Percentiles rank a stretch among this genome's conserved stretches.
Conservation (phyloP, 257 asterid species). For the Solanum habrochaites region DNA sequence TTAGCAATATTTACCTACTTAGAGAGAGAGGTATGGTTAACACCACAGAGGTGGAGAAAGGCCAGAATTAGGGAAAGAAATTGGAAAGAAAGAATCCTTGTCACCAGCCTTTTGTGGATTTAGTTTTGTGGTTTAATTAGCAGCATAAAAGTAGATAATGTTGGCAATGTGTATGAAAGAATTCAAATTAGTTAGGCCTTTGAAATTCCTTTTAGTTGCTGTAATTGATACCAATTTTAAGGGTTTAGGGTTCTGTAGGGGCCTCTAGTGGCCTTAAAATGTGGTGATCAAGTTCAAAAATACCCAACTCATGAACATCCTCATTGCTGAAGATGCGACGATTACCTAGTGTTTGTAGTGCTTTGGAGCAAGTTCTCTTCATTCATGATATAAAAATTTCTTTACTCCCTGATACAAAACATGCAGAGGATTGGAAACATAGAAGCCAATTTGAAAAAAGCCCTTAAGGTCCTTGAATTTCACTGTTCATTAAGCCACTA, state of each 20-base stretch:
- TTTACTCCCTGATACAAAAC: background rate
- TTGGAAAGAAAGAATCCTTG: background rate
- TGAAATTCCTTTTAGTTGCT: background rate
- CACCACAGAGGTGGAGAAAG: background rate
- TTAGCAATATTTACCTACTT: background rate
- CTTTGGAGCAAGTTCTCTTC: background rate
- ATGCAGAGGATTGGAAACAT: background rate
- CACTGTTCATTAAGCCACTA: background rate
- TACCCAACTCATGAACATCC: background rate
- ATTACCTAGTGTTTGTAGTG: background rate
- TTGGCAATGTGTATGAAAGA: background rate
- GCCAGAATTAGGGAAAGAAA: background rate
- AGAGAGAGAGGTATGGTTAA: background rate
- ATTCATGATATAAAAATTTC: background rate
- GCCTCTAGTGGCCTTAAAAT: background rate
- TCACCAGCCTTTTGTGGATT: background rate
- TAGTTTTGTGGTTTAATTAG: background rate
- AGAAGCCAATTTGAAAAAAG: background rate
- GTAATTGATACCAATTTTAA: background rate
- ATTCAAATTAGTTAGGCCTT: background rate
- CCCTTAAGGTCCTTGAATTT: background rate
- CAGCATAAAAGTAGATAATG: background rate
- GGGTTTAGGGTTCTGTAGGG: background rate
- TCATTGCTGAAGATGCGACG: background rate
- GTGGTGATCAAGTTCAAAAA: background rate